A percentile compares a stretch with the other conserved stretches of the same genome.
phyloP scores from a whole-genome alignment of 2,329 filamentous ascomycete genomes.

The Nemania abortiva region DNA sequence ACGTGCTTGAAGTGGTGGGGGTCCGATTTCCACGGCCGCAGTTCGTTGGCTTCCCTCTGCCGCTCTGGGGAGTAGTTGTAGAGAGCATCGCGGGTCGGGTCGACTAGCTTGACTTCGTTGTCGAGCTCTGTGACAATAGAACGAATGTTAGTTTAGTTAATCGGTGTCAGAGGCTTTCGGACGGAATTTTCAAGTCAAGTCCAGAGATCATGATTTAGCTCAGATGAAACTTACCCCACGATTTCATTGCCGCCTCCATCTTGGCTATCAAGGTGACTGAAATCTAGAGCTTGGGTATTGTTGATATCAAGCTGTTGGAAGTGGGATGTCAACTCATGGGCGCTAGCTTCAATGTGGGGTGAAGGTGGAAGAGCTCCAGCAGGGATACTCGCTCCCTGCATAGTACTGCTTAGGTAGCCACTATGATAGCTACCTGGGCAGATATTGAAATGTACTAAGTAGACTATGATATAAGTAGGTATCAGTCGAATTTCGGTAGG shows the following conservation, averaged over 20 bases:
- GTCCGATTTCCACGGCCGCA: slow-evolving; percentile 81
- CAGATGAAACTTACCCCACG: slow-evolving; percentile 65
- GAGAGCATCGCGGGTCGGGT: slow-evolving; percentile 88
- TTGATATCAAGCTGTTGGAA: slow-evolving; percentile 17
- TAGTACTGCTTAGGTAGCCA: slow-evolving; percentile 2
- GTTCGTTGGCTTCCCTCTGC: slow-evolving; percentile 73
- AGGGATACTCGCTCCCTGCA: neutral
- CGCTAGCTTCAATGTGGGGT: slow-evolving; percentile 34
- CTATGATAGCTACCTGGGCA: neutral
- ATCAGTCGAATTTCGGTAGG: neutral
- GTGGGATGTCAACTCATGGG: slow-evolving; percentile 24
- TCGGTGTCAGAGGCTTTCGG: slow-evolving; percentile 6
- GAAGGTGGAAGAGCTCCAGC: slow-evolving; percentile 32
- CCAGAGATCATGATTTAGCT: slow-evolving; percentile 3
- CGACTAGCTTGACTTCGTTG: slow-evolving; percentile 85
- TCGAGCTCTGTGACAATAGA: slow-evolving; percentile 77
- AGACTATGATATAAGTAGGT: neutral
- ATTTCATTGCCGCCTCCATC: slow-evolving; percentile 69
- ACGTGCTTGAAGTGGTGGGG: slow-evolving; percentile 92
- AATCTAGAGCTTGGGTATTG: slow-evolving; percentile 23
- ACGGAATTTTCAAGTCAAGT: slow-evolving; percentile 37
- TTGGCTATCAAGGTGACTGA: slow-evolving; percentile 39
- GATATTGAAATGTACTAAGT: neutral
- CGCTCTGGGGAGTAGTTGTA: slow-evolving; percentile 81
- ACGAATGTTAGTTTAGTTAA: slow-evolving; percentile 29